Conservation (phyloP, 331 rosid genomes). For the Pyracantha coccinea region DNA sequence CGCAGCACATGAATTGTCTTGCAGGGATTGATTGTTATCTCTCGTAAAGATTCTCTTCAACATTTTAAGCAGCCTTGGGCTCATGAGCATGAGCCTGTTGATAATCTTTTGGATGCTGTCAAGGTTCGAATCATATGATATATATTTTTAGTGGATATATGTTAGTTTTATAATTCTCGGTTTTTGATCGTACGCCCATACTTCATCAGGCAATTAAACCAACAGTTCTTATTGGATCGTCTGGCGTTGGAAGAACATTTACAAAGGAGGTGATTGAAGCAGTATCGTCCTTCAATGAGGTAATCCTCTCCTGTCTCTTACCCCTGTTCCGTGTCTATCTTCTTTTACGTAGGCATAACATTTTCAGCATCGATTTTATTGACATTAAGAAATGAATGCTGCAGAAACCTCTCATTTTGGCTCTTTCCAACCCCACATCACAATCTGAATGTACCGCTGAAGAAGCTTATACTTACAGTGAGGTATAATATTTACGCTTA, state of each 20-base stretch:
- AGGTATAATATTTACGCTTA: slow-evolving; percentile 35
- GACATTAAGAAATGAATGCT: slow-evolving; percentile 15
- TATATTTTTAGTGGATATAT: no score
- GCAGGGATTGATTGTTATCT: slow-evolving; percentile 89
- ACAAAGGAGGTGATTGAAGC: slow-evolving; percentile 87
- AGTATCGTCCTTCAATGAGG: slow-evolving; percentile 75
- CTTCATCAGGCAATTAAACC: slow-evolving; percentile 73
- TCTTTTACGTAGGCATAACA: not conserved
- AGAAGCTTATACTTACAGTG: slow-evolving; percentile 89
- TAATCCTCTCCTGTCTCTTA: slow-evolving; percentile 11
- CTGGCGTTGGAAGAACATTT: slow-evolving; percentile 83
- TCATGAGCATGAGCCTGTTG: slow-evolving; percentile 85
- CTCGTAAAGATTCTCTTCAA: slow-evolving; percentile 80
- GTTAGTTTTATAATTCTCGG: not conserved
- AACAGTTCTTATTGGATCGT: slow-evolving; percentile 84
- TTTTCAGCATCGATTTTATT: not conserved
- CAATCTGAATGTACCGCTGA: slow-evolving; percentile 83
- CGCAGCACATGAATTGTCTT: slow-evolving; percentile 8
- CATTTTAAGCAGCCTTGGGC: slow-evolving; percentile 97
- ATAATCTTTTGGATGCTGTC: slow-evolving; percentile 71
- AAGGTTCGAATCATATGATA: slow-evolving; percentile 41
- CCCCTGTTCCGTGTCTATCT: not conserved
- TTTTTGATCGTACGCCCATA: not conserved
- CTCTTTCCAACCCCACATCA: no score
- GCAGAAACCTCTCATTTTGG: slow-evolving; percentile 75